Evolutionary conservation across 106 monocot species (phyloP), one percentile per base, ranked within the genome.

Genomic region (Narthecium ossifragum): DNA sequence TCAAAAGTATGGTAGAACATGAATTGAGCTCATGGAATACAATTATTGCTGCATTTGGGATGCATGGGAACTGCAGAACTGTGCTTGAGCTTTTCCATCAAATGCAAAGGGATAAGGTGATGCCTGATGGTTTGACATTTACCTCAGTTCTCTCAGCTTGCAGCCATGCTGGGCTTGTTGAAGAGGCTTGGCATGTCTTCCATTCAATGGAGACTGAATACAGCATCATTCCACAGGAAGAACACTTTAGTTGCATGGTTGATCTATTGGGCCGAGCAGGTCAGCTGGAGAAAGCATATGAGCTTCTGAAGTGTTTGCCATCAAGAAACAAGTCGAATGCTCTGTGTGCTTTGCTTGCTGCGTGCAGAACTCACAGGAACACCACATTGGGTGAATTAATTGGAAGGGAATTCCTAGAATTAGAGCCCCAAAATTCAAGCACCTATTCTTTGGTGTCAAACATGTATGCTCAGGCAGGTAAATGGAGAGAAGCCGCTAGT

Each of bases 71-170:
- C 34, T 77, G 31, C 28, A 27, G 17, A 50, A 46, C 70, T 45
- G 80, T 67, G 5, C 57, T 80, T 37, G 58, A 67, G 45, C 38
- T 85, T n/a, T 74, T 80, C 26, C 40, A 74, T 51, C 59, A 70
- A 64, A 74, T 85, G 85, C 68, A 51, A 28, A 62, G 10, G 8
- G 28, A 68, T 71, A 77, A 71, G 67, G 18, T 77, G 5, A 63
- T 26, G 14, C 85, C 77, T 17, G 77, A 85, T 51, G 73, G 25
- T 12, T 39, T 64, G 23, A 63, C 69, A 33, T 74, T 73, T 59
- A 70, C 70, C 67, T 80, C 77, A 15, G 62, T 85, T 43, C 67
- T 85, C 22, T 85, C 85, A 13, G 73, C 85, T 22, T 85, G 85
- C 52, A 85, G 77, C 55, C 85, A 85, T 68, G 41, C 41, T 51